phyloP scores from a whole-genome alignment of 257 asterid genomes.

The Scutellaria barbata region DNA sequence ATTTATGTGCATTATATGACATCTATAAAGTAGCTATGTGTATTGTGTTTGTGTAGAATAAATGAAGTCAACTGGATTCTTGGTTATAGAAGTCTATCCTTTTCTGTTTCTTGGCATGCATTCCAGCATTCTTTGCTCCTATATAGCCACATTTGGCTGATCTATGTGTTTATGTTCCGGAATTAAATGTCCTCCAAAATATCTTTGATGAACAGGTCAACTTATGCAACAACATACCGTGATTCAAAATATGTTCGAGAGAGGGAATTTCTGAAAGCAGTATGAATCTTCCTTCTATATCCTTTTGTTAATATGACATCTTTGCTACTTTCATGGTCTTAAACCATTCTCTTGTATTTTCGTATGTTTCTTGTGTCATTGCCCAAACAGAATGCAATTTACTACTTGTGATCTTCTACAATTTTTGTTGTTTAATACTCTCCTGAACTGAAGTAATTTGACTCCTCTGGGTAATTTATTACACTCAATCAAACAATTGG shows the following conservation, averaged over 20 bases:
- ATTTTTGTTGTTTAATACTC: not conserved
- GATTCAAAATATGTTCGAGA: constrained; percentile 91
- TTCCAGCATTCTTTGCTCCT: not conserved
- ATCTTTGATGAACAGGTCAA: constrained; percentile 65
- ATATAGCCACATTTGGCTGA: constrained; percentile 6
- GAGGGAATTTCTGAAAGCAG: constrained; percentile 90
- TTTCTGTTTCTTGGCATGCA: constrained; percentile 14
- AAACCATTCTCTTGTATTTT: not conserved
- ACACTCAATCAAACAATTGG: not conserved
- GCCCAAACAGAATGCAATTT: constrained; percentile 17
- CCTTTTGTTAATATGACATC: constrained; percentile 11
- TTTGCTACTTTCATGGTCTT: constrained; percentile 9
- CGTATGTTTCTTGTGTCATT: constrained; percentile 11
- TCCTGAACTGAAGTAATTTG: constrained; percentile 5
- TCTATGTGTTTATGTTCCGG: constrained; percentile 1
- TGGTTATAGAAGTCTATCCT: not conserved
- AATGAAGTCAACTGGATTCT: not conserved
- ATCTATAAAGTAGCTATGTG: not conserved
- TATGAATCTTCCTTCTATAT: constrained; percentile 41
- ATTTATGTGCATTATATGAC: not conserved
- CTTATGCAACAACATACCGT: constrained; percentile 91
- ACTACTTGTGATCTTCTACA: constrained; percentile 9
- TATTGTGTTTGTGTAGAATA: constrained; percentile 12
- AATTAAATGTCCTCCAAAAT: not conserved
- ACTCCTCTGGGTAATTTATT: not conserved